Conservation (phyloP, 768 basidiomycete species). For the Tylopilus vinaceipallidus region DNA sequence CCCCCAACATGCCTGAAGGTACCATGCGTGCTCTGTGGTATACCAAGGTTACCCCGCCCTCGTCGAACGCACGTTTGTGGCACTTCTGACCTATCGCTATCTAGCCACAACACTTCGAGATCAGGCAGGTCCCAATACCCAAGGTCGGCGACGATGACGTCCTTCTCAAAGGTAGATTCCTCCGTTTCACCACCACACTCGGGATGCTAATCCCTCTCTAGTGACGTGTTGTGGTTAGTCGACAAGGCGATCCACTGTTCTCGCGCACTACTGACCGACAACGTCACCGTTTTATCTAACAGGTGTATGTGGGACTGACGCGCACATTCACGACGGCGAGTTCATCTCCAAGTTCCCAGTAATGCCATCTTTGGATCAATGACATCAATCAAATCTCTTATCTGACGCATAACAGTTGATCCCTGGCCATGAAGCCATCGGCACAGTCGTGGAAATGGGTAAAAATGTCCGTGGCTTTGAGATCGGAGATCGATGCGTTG, state of each 20-base stretch:
- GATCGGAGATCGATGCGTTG: slow-evolving; percentile 79
- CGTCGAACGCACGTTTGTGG: background rate
- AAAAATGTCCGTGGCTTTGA: slow-evolving; percentile 77
- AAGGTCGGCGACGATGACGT: slow-evolving; percentile 65
- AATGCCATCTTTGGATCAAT: slow-evolving; percentile 15
- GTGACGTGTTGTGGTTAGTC: slow-evolving; percentile 44
- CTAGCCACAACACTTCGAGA: slow-evolving; percentile 65
- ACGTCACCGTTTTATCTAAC: background rate
- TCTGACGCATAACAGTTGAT: slow-evolving; percentile 47
- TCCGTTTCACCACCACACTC: background rate
- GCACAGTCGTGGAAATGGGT: slow-evolving; percentile 68
- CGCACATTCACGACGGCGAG: slow-evolving; percentile 63
- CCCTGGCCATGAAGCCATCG: slow-evolving; percentile 76
- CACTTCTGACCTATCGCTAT: slow-evolving; percentile 13
- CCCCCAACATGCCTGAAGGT: slow-evolving; percentile 49
- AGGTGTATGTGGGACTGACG: slow-evolving; percentile 63
- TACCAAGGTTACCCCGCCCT: slow-evolving; percentile 45
- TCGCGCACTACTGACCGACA: background rate
- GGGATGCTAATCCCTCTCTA: slow-evolving; percentile 16
- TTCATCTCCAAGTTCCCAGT: slow-evolving; percentile 64
- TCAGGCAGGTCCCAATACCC: slow-evolving; percentile 68
- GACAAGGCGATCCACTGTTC: background rate
- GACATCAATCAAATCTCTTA: slow-evolving; percentile 19
- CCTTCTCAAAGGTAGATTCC: slow-evolving; percentile 60
- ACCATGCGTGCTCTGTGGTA: slow-evolving; percentile 79